Conservation (phyloP, 768 basidiomycete species). For the Porpolomopsis calyptriformis region DNA sequence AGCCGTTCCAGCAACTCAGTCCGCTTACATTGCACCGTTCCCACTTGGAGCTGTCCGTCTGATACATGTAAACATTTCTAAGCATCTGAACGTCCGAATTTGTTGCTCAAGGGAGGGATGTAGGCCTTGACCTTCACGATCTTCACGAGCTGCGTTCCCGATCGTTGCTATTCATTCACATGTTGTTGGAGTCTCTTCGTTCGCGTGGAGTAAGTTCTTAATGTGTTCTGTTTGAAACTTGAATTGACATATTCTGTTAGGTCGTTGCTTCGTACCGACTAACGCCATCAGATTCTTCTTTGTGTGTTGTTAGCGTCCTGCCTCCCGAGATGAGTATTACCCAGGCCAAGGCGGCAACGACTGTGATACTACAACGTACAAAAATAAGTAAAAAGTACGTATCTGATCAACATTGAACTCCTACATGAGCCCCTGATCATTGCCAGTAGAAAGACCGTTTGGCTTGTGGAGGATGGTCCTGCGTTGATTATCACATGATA, state of each 20-base stretch:
- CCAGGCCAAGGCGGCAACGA: constrained; percentile 31
- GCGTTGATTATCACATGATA: constrained; percentile 44
- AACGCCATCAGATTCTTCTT: constrained; percentile 47
- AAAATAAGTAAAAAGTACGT: constrained; percentile 31
- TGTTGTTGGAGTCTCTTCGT: constrained; percentile 47
- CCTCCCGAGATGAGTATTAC: constrained; percentile 33
- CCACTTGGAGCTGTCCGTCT: constrained; percentile 51
- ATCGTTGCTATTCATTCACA: constrained; percentile 53
- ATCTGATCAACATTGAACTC: background rate
- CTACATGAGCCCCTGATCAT: background rate
- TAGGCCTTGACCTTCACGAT: constrained; percentile 60
- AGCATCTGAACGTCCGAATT: background rate
- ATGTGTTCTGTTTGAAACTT: background rate
- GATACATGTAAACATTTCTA: constrained; percentile 44
- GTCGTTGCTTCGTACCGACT: constrained; percentile 53
- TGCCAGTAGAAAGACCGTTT: constrained; percentile 33
- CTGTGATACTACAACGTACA: constrained; percentile 36
- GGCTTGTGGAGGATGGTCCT: constrained; percentile 41
- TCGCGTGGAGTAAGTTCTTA: constrained; percentile 43
- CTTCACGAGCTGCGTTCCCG: constrained; percentile 54
- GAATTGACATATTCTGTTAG: constrained; percentile 23
- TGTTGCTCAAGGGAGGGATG: background rate
- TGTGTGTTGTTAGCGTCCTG: constrained; percentile 49
- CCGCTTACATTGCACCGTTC: constrained; percentile 54
- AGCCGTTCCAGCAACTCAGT: constrained; percentile 37